Percentiles rank a stretch among this genome's conserved stretches.
These are phyloP conservation scores for Saccharomyces eubayanus DNA, from an alignment of 805 yeast species.

Conservation along the genomic window DNA sequence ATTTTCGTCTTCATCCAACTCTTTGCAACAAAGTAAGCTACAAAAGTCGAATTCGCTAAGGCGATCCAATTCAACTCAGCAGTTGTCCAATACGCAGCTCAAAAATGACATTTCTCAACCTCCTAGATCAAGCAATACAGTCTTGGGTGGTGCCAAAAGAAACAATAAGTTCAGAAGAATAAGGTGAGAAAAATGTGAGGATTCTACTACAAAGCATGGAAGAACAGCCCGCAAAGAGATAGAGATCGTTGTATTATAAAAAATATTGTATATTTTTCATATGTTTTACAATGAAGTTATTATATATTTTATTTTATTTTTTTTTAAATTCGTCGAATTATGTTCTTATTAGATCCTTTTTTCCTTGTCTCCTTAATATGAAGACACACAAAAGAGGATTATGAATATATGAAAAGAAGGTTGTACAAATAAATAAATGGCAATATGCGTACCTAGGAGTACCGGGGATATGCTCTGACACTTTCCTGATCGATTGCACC, in stretches of 20 bases:
- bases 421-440: background rate
- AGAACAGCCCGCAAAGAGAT: background rate
- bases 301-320: background rate
- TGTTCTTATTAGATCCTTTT: background rate
- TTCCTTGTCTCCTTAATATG: background rate
- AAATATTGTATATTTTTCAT: background rate
- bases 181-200: background rate
- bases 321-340: background rate
- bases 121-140: background rate
- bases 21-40: background rate
- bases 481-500: background rate
- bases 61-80: background rate
- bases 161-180: conserved; percentile 7
- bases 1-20: background rate
- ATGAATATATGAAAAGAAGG: background rate
- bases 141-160: background rate
- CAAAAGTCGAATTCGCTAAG: background rate
- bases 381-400: background rate
- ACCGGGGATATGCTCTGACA: background rate
- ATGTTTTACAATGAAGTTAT: background rate
- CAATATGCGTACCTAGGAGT: background rate
- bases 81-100: conserved; percentile 4
- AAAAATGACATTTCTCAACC: conserved; percentile 4
- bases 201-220: background rate
- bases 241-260: background rate